Conservation (phyloP, 345 rosid genomes). For the Limnanthes douglasii region DNA sequence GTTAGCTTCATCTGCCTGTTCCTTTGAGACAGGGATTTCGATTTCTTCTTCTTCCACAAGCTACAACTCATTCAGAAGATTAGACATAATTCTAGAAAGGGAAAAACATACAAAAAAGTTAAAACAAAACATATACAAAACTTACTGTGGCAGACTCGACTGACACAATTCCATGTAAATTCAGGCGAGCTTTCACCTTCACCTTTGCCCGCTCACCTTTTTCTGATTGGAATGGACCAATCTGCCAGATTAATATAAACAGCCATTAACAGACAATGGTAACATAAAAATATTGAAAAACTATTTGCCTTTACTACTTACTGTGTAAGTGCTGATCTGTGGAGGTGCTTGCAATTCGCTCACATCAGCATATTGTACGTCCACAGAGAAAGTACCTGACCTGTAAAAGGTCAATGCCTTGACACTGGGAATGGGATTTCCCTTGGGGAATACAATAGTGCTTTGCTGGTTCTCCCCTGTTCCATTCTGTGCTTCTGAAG, state of each 20-base stretch:
- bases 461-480: constrained; percentile 57
- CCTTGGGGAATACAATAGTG: constrained; percentile 71
- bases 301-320: constrained; percentile 1
- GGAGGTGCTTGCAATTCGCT: constrained; percentile 50
- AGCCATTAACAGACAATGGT: constrained; percentile 2
- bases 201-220: constrained; percentile 68
- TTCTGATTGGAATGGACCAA: constrained; percentile 80
- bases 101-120: not conserved
- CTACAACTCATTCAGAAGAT: constrained; percentile 18
- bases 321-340: constrained; percentile 78
- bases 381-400: constrained; percentile 59
- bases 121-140: constrained; percentile 1
- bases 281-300: not conserved
- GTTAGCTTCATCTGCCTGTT: constrained; percentile 28
- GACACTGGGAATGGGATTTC: constrained; percentile 73
- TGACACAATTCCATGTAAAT: constrained; percentile 74
- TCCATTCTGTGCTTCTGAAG: constrained; percentile 46
- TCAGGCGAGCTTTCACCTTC: constrained; percentile 78
- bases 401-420: constrained; percentile 81
- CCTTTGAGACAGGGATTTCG: constrained; percentile 67
- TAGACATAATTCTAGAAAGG: not conserved
- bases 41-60: constrained; percentile 91
- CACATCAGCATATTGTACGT: constrained; percentile 61
- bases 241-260: constrained; percentile 26
- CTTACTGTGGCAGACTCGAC: constrained; percentile 80